Conservation (phyloP, 1,284 basidiomycete genomes). For the Ustilago tritici region DNA sequence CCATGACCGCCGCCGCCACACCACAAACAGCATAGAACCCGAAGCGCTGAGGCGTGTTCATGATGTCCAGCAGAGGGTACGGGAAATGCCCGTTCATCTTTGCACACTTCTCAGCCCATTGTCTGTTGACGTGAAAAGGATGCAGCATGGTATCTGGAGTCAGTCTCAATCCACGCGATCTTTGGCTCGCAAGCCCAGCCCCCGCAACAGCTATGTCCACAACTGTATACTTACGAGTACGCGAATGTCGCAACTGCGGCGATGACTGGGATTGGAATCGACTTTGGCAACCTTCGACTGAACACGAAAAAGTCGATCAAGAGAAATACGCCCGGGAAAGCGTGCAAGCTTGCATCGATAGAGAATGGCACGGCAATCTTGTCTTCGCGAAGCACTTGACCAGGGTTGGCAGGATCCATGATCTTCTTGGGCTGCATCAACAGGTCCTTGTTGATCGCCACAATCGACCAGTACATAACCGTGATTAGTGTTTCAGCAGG, state of each 20-base stretch:
- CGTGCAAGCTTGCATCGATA: slow-evolving; percentile 57
- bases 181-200: neutral
- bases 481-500: slow-evolving; percentile 56
- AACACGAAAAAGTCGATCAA: slow-evolving; percentile 46
- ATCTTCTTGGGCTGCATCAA: slow-evolving; percentile 45
- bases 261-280: slow-evolving; percentile 18
- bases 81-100: slow-evolving; percentile 49
- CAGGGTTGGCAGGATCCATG: slow-evolving; percentile 53
- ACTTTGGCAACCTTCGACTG: slow-evolving; percentile 24
- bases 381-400: slow-evolving; percentile 47
- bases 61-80: slow-evolving; percentile 54
- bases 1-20: slow-evolving; percentile 10
- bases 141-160: neutral
- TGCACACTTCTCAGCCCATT: slow-evolving; percentile 55
- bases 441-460: slow-evolving; percentile 43
- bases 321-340: slow-evolving; percentile 55
- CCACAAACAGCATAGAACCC: slow-evolving; percentile 35
- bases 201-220: neutral
- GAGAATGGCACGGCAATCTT: slow-evolving; percentile 41
- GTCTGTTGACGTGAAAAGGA: slow-evolving; percentile 10
- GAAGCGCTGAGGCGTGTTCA: slow-evolving; percentile 21
- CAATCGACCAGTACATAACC: slow-evolving; percentile 56
- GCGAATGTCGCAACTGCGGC: slow-evolving; percentile 10
- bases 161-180: neutral
- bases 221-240: slow-evolving; percentile 28